Base-by-base conservation (phyloP, 2,329 filamentous ascomycete species). In the Penicillium sp. region DNA sequence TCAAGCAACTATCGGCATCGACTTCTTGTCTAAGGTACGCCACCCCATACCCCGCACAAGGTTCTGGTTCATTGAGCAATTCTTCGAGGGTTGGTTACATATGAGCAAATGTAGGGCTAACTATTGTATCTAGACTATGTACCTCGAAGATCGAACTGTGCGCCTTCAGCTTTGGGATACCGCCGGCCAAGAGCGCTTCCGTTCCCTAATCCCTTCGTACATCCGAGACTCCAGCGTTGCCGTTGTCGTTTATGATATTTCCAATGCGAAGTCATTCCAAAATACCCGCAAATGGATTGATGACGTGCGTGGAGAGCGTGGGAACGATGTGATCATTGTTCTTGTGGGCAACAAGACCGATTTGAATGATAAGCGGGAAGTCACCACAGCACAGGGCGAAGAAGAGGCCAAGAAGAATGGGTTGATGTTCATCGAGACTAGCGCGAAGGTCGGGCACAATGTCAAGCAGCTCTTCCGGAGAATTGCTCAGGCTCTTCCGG, bases 261-360 rank as follows among this genome's bases (percentile, higher is more conserved):
- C 90, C 52, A 95, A 93, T 72, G 86, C 87, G 57, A 96, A 97
- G 75, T 95, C 90, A 19, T 99, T 99, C 78, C 88, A 96, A 70
- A 96, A 99, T 75, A 99, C 93, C 46, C 85, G 91, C 67, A 99
- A 99, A 80, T 99, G 95, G 93, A 95, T 99, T 59, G 93, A 99
- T 69, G 93, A 99, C 68, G 93, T 99, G 50, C 83, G 93, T 55
- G 92, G 91, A 43, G 93, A 99, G 77, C 83, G 93, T 66, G 93
- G 93, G 43, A 95, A 95, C 77, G 93, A 99, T 73, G 95, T 99
- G 53, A 99, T 99, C 64, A 97, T 99, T 64, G 93, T 99, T 39
- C 77, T 99, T 39, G 95, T 99, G 33, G 93, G 93, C 60, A 99
- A 99, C 80, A 99, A 99, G 84, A 99, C 93, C 37, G 93, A 99